Evolutionary conservation across 2,329 filamentous ascomycete species (phyloP), one percentile per base, ranked within the genome.

Genomic region (Arthrobotrys sinensis): DNA sequence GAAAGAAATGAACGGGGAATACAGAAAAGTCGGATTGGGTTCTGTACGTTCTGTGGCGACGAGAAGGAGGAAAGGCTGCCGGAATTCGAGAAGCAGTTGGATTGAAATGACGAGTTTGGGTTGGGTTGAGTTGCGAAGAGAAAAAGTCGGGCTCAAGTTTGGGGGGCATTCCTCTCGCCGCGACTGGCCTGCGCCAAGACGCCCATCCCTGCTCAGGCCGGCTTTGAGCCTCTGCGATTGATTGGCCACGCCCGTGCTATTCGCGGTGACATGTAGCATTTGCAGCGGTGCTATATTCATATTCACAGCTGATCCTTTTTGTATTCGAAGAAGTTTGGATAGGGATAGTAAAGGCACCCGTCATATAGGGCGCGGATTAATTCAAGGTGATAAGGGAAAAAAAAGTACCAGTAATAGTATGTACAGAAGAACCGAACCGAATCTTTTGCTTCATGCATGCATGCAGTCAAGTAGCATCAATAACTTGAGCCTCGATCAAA

Each of bases 151-250:
- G 40, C n/a, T 50, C 45, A 62, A 48, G 66, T 50, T 62, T 46
- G 55, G 66, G 24, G 75, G 75, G 75, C 66, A 67, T 60, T 24
- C 19, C 21, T 32, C 62, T 72, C 75, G 67, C 67, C 75, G 75
- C 75, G 75, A 72, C 75, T 55, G 50, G 40, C 32, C 53, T 32
- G 62, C 19, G 75, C 75, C 75, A 78, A 78, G 75, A 60, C 75
- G 10, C 4, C 8, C 1, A 72, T 78, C 75, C 75, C 53, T 78
- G 75, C 62, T 43, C 43, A 40, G 60, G 50, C 19, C 53, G 38
- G 14, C 19, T 48, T 28, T 55, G 52, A 57, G 65, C 50, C 65
- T 53, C 50, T 24, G 6, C 34, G n/a, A 50, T n/a, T 46, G 45
- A 69, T 52, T 55, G 48, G 63, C 64, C n/a, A n/a, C n/a, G n/a